Percentiles rank a stretch among this genome's conserved stretches.
phyloP scores from a whole-genome alignment of 2,329 filamentous ascomycete genomes.

The Beauveria scarabaeidicola region DNA sequence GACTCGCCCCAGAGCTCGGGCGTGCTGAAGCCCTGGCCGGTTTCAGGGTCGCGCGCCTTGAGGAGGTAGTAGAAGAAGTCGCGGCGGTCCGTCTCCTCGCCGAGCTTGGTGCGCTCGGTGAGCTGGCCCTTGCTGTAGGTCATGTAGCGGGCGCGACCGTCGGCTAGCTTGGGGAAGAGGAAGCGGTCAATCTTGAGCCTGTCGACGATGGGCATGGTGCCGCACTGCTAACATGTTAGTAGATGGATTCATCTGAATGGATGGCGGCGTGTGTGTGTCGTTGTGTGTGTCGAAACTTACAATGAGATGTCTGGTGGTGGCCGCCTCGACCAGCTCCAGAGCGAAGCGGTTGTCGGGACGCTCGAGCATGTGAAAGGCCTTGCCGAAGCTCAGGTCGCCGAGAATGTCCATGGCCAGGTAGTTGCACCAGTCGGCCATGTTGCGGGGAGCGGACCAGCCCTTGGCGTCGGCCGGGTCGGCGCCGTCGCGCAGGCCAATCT shows the following conservation, averaged over 20 bases:
- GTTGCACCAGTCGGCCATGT: slow-evolving; percentile 56
- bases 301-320: slow-evolving; percentile 60
- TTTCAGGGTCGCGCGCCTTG: slow-evolving; percentile 62
- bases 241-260: neutral
- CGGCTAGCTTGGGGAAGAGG: slow-evolving; percentile 58
- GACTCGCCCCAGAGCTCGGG: slow-evolving; percentile 64
- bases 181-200: slow-evolving; percentile 58
- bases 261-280: neutral
- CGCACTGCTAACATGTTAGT: slow-evolving; percentile 40
- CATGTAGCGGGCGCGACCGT: slow-evolving; percentile 61
- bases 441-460: slow-evolving; percentile 49
- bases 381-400: slow-evolving; percentile 52
- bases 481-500: slow-evolving; percentile 37
- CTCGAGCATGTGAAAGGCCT: slow-evolving; percentile 55
- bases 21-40: slow-evolving; percentile 55
- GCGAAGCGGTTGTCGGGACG: slow-evolving; percentile 55
- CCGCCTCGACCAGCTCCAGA: slow-evolving; percentile 56
- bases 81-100: slow-evolving; percentile 56
- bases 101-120: slow-evolving; percentile 56
- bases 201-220: slow-evolving; percentile 62
- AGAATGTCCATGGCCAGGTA: slow-evolving; percentile 56
- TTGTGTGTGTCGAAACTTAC: slow-evolving; percentile 34
- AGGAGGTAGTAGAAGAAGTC: slow-evolving; percentile 73
- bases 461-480: slow-evolving; percentile 37
- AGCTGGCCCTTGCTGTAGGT: slow-evolving; percentile 61